Base-by-base conservation (phyloP, 2,329 filamentous ascomycete species). In the Colletotrichum tanaceti region DNA sequence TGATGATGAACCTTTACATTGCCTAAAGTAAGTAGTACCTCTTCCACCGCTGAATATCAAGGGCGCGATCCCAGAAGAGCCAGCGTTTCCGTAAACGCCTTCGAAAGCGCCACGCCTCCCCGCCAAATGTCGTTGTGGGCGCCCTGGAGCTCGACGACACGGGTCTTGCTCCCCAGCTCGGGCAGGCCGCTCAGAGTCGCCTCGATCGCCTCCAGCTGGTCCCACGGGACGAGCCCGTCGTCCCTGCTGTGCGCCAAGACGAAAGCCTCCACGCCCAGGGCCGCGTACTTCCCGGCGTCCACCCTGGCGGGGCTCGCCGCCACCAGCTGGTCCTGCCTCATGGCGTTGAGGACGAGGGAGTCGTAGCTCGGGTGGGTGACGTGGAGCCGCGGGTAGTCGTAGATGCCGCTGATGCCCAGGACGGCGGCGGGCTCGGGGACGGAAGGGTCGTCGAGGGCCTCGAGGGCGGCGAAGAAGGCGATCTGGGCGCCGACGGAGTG, bases 321-420 rank as follows among this genome's bases (percentile, higher is more conserved):
- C 0, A 65, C 73, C n/a, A 71, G 73, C 68, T 76, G 75, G 47
- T 86, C 82, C 1, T 74, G 64, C 0, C 90, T 89, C 77, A 93
- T 92, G 1, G 90, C 90, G 5, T 80, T 83, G 3, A 77, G 73
- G n/a, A 90, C 80, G 68, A 93, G 89, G 3, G 81, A 81, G 5
- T 78, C 75, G 74, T 93, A 93, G n/a, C 73, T 81, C 16, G 75
- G 75, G 32, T 84, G 80, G 5, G 83, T 80, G 49, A 80, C 75
- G 24, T 84, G 79, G 18, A 93, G 77, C 0, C 82, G 83, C 4
- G 82, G 82, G 6, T 93, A 77, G 73, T 91, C 87, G 76, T 92
- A 92, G 20, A 93, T 87, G 0, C 91, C 90, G 65, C 86, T 86
- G 20, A 91, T 78, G 35, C 89, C 85, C 7, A 92, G 75, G 14